These are phyloP conservation scores for Yamadazyma membranifaciens DNA, from an alignment of 1,139 yeast species.

Conservation along the genomic window DNA sequence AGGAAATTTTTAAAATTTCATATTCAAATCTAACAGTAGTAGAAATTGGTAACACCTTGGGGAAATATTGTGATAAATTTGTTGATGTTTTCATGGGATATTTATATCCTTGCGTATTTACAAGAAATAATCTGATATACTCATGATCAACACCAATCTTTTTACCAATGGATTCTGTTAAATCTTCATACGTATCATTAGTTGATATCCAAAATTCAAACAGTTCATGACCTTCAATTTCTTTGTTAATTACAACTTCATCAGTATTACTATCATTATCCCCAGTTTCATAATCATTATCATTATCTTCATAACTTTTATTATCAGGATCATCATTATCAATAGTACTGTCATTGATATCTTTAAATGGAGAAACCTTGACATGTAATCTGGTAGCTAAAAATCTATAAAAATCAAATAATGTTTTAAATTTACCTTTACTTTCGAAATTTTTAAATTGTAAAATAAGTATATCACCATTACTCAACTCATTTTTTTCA, in stretches of 20 bases:
- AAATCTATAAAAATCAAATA: constrained; percentile 59
- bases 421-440: constrained; percentile 26
- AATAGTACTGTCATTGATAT: constrained; percentile 2
- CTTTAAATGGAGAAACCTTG: constrained; percentile 38
- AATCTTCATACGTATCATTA: constrained; percentile 53
- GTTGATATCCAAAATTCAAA: constrained; percentile 74
- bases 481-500: constrained; percentile 63
- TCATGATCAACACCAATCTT: constrained; percentile 55
- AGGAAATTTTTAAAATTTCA: constrained; percentile 71
- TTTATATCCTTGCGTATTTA: constrained; percentile 54
- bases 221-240: constrained; percentile 3
- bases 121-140: constrained; percentile 62
- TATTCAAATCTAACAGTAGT: constrained; percentile 58
- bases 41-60: constrained; percentile 47
- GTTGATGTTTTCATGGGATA: constrained; percentile 45
- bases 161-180: constrained; percentile 60
- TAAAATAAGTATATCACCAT: constrained; percentile 77
- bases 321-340: constrained; percentile 52
- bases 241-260: constrained; percentile 3
- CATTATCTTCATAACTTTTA: constrained; percentile 19
- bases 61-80: constrained; percentile 45
- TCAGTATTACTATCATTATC: background rate
- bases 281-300: constrained; percentile 10
- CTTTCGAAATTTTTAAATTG: constrained; percentile 33
- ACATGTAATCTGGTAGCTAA: constrained; percentile 68